Base-by-base conservation (phyloP, 2,329 filamentous ascomycete genomes). In the Claviceps sp. region DNA sequence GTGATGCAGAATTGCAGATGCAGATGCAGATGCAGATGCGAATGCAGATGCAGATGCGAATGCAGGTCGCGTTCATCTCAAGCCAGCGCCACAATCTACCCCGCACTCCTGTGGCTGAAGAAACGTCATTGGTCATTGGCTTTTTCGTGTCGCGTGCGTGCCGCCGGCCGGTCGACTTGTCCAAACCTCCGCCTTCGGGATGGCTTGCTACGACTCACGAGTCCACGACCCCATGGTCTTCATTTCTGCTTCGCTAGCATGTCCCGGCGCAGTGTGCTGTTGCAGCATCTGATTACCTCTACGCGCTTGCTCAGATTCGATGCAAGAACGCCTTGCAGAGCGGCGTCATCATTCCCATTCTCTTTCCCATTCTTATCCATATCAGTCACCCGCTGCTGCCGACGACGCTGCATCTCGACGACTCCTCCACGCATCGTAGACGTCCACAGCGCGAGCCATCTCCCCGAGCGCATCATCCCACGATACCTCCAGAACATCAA, bases 341-440 rank as follows among this genome's bases (percentile, higher is more conserved):
- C 42, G 16, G 6, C 43, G n/a, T 3, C 43, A 22, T 9, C 45
- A 47, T 4, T 2, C n/a, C 11, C 44, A 36, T 20, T 40, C 45
- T n/a, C n/a, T n/a, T n/a, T n/a, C n/a, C 29, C 51, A 36, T 17
- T 20, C 29, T 17, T 43, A 42, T n/a, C n/a, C 13, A 36, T 2
- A 44, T 13, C 44, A n/a, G 4, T 4, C 43, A n/a, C 14, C 23
- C 14, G 23, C 43, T 16, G 42, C 42, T 8, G 20, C 37, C 20
- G 40, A 53, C 55, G 54, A 4, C 68, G 74, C 57, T 59, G 56
- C 55, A 79, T 85, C 59, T 77, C 77, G 6, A 67, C 67, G 8
- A 77, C 78, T 13, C 51, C 56, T 14, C 55, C 64, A 59, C 53
- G 69, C 78, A 57, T 47, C 5, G 56, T 60, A 16, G 56, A 61